A percentile compares a stretch with the other conserved stretches of the same genome.
Evolutionary conservation across 148 eudicot genomes (phyloP).

Genomic region (Diospyros lotus): DNA sequence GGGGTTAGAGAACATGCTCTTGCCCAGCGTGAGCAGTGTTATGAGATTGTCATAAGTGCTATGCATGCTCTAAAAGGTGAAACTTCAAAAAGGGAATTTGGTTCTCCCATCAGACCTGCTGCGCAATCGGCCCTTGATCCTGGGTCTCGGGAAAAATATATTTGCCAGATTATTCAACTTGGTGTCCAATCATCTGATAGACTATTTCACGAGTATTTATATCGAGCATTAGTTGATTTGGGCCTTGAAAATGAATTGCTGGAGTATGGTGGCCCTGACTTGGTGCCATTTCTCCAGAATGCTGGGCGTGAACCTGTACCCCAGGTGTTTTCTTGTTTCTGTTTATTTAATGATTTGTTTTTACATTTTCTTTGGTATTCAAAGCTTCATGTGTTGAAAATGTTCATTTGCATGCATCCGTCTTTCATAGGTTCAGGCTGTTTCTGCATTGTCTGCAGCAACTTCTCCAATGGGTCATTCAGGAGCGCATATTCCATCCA

Average conservation of each 20-base stretch:
- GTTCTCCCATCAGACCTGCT: constrained; percentile 63
- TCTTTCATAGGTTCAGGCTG: constrained; percentile 41
- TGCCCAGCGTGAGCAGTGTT: constrained; percentile 86
- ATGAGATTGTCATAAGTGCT: constrained; percentile 70
- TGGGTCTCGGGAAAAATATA: constrained; percentile 66
- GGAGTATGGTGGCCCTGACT: constrained; percentile 95
- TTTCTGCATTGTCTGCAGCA: constrained; percentile 34
- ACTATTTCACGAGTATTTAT: constrained; percentile 79
- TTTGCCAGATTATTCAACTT: constrained; percentile 93
- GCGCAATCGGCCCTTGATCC: constrained; percentile 61
- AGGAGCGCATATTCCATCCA: constrained; percentile 38
- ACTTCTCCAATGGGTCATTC: constrained; percentile 37
- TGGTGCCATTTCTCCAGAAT: constrained; percentile 87
- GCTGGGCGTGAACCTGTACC: constrained; percentile 62
- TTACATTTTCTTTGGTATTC: background rate
- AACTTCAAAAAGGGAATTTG: constrained; percentile 46
- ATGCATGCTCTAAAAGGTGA: constrained; percentile 83
- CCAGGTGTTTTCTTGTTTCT: constrained; percentile 38
- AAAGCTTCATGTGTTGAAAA: background rate
- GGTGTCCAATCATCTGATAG: constrained; percentile 94
- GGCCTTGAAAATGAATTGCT: constrained; percentile 93
- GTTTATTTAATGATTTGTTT: background rate
- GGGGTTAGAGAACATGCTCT: constrained; percentile 64
- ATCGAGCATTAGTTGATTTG: constrained; percentile 73
- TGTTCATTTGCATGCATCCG: constrained; percentile 3